Base-by-base conservation (phyloP, 2,329 filamentous ascomycete species). In the Fusarium pseudonygamai region DNA sequence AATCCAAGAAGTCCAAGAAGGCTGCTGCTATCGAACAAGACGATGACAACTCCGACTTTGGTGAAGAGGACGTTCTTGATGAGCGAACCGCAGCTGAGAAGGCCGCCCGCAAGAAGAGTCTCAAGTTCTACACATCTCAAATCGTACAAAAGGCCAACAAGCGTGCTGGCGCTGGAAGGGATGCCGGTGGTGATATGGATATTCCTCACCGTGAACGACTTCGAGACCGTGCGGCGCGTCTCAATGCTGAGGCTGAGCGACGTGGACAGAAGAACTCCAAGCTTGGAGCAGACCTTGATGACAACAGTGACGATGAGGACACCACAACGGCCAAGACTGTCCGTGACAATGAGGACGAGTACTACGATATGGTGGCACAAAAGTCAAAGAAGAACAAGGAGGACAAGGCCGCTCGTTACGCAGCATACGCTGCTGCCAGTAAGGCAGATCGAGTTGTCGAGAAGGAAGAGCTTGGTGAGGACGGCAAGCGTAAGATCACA, bases 71-170 rank as follows among this genome's bases (percentile, higher is more conserved):
- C 22, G 85, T 87, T 8, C 88, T 98, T 66, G 94, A 95, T 60
- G 90, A 91, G 16, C 88, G 91, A 69, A 91, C 96, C 69, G 92
- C 94, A 2, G 93, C 93, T 46, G 94, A 97, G 78, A 99, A 99
- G 84, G 93, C 92, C 0, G 89, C 90, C 67, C 93, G 93, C 82
- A 97, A 96, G 87, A 97, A 97, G 87, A 94, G 91, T 73, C 89
- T 99, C 65, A 93, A 95, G 71, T 99, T 99, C 87, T 99, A 99
- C 88, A 98, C 97, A 6, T 97, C 95, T 7, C 96, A 99, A 81
- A 96, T 99, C 74, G 93, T 93, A 34, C 96, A 98, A 81, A 98
- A 98, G 84, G 91, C 94, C 64, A 97, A 94, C 84, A 95, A 94
- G 81, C 93, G 93, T 62, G 90, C 91, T 11, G 90, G 87, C 37